Evolutionary conservation across 148 eudicot genomes (phyloP), one percentile per base, ranked within the genome.

Genomic region (Chenopodium berlandieri): DNA sequence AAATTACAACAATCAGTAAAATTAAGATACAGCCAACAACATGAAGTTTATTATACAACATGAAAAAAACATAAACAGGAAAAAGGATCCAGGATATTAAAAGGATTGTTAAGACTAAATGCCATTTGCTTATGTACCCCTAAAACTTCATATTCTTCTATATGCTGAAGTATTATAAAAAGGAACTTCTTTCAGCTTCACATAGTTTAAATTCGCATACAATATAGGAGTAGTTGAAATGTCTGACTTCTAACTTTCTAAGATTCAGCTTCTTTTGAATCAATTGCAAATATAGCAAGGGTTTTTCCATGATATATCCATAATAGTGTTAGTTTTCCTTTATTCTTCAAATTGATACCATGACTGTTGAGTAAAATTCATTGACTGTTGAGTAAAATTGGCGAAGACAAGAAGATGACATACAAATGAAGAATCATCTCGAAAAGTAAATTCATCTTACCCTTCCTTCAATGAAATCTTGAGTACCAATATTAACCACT

Each of bases 381-480:
- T 32, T 10, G 27, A 46, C 54, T n/a, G 37, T 50, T 62, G n/a
- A 47, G 32, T 30, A 40, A 56, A 23, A 62, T 68, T 30, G 19
- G 54, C 30, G 19, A 64, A 73, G 4, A 10, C 75, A 22, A 40
- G 27, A 34, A 68, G 10, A 50, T 19, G 76, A 9, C 44, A 32
- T 2, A 48, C 7, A 13, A 50, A 75, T 22, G n/a, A 54, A 23
- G 27, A 73, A 67, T 77, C 44, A 40, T 77, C 34, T 44, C 2
- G 69, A 58, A 52, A 46, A 34, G 79, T 54, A n/a, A 78, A 40
- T 50, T 47, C 47, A 31, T 73, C 96, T 46, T 92, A 97, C 99
- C 98, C 99, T 89, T 82, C 99, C 99, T 90, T 97, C 99, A 82
- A 97, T 94, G 82, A 97, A 87, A 81, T 97, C 99, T 78, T 97